A percentile compares a stretch with the other conserved stretches of the same genome.
phyloP scores from a whole-genome alignment of 1,284 basidiomycete genomes.

The Ceratobasidium sp. region DNA sequence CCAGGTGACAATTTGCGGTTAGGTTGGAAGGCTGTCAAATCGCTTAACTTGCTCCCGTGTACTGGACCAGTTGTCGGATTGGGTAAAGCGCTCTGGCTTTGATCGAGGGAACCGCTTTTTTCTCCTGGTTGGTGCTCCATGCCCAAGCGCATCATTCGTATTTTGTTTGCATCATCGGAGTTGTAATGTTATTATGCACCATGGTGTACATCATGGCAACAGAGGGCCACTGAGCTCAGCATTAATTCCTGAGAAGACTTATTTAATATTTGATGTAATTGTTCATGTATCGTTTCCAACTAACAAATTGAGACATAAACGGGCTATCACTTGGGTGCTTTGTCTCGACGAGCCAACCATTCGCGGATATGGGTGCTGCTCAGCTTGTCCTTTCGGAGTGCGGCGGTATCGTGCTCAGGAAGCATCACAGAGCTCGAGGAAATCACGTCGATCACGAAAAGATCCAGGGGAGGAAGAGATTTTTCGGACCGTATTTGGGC shows the following conservation, averaged over 20 bases:
- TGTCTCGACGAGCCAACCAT: conserved; percentile 65
- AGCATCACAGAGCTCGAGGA: conserved; percentile 65
- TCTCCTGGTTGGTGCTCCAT: background rate
- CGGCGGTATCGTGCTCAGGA: conserved; percentile 67
- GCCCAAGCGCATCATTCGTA: background rate
- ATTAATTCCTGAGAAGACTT: background rate
- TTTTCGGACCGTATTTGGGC: conserved; percentile 64
- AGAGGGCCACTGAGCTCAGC: background rate
- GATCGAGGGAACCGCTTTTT: background rate
- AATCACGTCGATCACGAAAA: conserved; percentile 88
- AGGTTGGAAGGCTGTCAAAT: background rate
- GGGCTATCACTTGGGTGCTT: background rate
- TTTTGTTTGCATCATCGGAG: background rate
- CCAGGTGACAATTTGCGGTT: background rate
- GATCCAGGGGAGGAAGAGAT: conserved; percentile 64
- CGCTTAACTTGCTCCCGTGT: background rate
- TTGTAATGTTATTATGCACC: conserved; percentile 6
- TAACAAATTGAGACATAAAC: background rate
- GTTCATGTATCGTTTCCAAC: background rate
- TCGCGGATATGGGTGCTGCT: conserved; percentile 88
- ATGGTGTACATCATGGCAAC: background rate
- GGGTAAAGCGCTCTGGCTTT: conserved; percentile 18
- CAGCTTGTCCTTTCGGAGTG: conserved; percentile 80
- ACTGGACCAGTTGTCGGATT: background rate
- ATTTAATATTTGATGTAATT: conserved; percentile 1